phyloP scores from a whole-genome alignment of 352 stramenopile genomes.

The Globisporangium cystogenes region DNA sequence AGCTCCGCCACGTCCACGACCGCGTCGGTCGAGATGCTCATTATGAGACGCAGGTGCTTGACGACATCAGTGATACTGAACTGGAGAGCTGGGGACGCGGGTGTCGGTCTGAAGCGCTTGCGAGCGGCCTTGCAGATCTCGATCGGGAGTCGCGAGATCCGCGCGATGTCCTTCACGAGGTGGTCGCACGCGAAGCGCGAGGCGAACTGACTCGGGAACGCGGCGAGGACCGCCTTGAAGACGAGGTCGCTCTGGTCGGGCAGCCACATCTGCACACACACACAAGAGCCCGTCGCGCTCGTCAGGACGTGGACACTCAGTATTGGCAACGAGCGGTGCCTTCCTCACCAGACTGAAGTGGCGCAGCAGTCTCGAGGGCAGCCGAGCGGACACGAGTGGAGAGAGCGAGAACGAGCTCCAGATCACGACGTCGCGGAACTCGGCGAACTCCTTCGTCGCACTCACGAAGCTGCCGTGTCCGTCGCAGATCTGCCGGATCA shows the following conservation, averaged over 20 bases:
- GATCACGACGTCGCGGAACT: conserved; percentile 45
- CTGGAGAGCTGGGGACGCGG: conserved; percentile 26
- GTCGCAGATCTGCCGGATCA: conserved; percentile 63
- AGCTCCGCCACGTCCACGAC: conserved; percentile 24
- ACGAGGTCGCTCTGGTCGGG: conserved; percentile 33
- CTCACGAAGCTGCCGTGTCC: conserved; percentile 44
- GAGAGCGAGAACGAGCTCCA: conserved; percentile 46
- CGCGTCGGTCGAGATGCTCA: conserved; percentile 28
- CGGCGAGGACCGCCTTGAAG: conserved; percentile 29
- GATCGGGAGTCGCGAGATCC: conserved; percentile 34
- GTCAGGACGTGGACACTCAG: background rate
- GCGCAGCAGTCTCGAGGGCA: conserved; percentile 41
- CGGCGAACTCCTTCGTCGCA: conserved; percentile 45
- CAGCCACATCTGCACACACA: conserved; percentile 30
- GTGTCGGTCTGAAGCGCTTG: conserved; percentile 23
- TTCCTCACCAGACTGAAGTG: conserved; percentile 62
- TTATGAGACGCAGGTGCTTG: conserved; percentile 36
- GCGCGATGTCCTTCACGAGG: conserved; percentile 13
- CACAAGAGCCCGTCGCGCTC: background rate
- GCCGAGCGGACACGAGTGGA: conserved; percentile 26
- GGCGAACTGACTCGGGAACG: conserved; percentile 34
- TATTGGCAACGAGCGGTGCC: too few species aligned
- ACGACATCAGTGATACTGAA: conserved; percentile 40
- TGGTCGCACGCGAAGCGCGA: conserved; percentile 11
- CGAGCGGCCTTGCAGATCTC: conserved; percentile 27